Base-by-base conservation (phyloP, 1,139 yeast species). In the Geotrichum reessii region DNA sequence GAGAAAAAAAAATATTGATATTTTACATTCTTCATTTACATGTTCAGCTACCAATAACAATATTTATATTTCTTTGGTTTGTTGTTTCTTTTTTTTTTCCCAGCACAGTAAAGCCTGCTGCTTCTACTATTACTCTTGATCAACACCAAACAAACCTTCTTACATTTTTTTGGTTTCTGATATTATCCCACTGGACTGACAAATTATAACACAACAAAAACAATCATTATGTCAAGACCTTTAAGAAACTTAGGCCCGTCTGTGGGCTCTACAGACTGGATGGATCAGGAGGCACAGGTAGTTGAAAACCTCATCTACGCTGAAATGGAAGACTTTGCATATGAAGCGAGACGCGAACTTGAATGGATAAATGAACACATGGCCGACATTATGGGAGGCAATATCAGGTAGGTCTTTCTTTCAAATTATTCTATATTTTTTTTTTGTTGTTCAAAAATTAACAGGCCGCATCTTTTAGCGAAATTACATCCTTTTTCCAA, bases 251-350 rank as follows among this genome's bases (percentile, higher is more conserved):
- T 46, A 12, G 54, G 54, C 25, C 56, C 63, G 19, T 47, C 61
- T 28, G 52, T 63, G 1, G 81, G 81, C 3, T 73, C 79, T 6
- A 71, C 78, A 14, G 76, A 73, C 61, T 79, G 83, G 83, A 70
- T 76, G 59, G 73, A 75, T 24, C 69, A 69, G 33, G 81, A 79
- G 63, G 71, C 75, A 54, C 66, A 66, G 50, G 66, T 68, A 1
- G 69, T 71, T 8, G 67, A 70, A 48, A 69, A 68, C 33, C 65
- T 69, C 42, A 69, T 74, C 58, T 66, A 63, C n/a, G 67, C 65
- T 47, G 74, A 73, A 48, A 66, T 70, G 4, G 78, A 75, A 58
- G 77, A 74, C 59, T 72, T 75, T 61, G 74, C 76, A 1, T 74
- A 68, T 52, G 70, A 75, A 0, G 74, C 76, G 2, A 68, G 75